Conservation (phyloP, 768 basidiomycete species). For the Terana coerulea region DNA sequence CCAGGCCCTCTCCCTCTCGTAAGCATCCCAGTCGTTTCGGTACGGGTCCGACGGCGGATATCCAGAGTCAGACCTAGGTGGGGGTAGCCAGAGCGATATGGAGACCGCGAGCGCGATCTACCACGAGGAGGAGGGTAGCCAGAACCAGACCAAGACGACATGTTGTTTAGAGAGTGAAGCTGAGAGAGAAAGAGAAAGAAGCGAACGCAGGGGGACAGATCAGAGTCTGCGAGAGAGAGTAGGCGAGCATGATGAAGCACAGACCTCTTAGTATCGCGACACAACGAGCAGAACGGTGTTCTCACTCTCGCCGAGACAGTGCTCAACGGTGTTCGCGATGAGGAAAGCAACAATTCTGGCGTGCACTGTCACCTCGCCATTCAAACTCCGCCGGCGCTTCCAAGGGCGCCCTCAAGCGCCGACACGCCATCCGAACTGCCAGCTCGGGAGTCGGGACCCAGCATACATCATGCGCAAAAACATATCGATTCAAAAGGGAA, state of each 20-base stretch:
- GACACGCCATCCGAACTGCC: not conserved
- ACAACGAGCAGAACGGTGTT: slow-evolving; percentile 33
- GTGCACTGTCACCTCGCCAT: slow-evolving; percentile 18
- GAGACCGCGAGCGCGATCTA: slow-evolving; percentile 83
- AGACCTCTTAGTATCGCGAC: slow-evolving; percentile 77
- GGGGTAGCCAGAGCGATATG: slow-evolving; percentile 36
- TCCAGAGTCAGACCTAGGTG: slow-evolving; percentile 49
- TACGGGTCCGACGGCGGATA: slow-evolving; percentile 53
- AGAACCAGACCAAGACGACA: slow-evolving; percentile 72
- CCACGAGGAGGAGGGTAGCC: slow-evolving; percentile 71
- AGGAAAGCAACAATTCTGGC: slow-evolving; percentile 28
- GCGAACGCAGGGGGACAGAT: slow-evolving; percentile 50
- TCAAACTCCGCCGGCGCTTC: slow-evolving; percentile 37
- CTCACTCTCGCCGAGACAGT: slow-evolving; percentile 34
- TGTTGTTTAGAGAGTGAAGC: slow-evolving; percentile 52
- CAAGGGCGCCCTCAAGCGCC: not conserved
- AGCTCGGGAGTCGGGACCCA: not conserved
- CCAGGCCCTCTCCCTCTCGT: slow-evolving; percentile 72
- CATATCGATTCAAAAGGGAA: too few relatives aligned
- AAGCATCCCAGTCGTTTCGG: slow-evolving; percentile 64
- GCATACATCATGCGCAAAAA: not conserved
- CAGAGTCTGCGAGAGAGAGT: slow-evolving; percentile 67
- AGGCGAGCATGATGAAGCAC: slow-evolving; percentile 88
- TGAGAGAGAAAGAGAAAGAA: slow-evolving; percentile 51
- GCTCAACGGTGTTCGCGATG: slow-evolving; percentile 61